Evolutionary conservation across 2,329 filamentous ascomycete genomes (phyloP), one percentile per base, ranked within the genome.

Genomic region (Fusarium chaquense): DNA sequence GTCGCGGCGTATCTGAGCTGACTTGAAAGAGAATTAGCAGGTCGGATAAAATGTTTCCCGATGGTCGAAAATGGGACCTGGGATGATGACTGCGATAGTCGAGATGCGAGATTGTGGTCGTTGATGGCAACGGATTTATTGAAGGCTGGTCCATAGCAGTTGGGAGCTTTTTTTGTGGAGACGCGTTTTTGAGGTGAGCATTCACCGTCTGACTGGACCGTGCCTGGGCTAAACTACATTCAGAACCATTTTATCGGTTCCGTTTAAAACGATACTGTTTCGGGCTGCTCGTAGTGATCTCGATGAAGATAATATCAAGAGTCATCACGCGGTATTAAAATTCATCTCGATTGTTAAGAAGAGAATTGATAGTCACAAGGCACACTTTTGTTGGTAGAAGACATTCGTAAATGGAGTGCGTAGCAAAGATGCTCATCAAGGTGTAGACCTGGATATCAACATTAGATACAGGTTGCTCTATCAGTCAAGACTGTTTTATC

Each of bases 121-220:
- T 74, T 51, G 70, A 73, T 73, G 68, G 70, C 73, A 73, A 70
- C 67, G 49, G 65, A 63, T 71, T 51, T 59, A 32, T 41, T 41
- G 28, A 41, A 65, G 62, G 59, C 62, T 65, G 58, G 63, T 54
- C 46, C 45, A 58, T 46, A 69, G 56, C 45, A 70, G 49, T 69
- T 69, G 71, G 72, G 61, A 75, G 72, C 73, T 75, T 75, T 75
- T 75, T 75, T 73, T 73, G 57, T 70, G 71, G 73, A 49, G 55
- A 70, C 58, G 56, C 55, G 62, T 45, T 38, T 47, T 47, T 52
- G 43, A 69, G 53, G 50, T 70, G 58, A 64, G 43, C 38, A 52
- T 45, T 66, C 45, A 56, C 62, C 44, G 40, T 33, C 36, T 12
- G 22, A 20, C 22, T 50, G 38, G 36, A 46, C 35, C 43, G 55